phyloP scores from a whole-genome alignment of 116 monocot genomes.

The Dioscorea cayenensis region DNA sequence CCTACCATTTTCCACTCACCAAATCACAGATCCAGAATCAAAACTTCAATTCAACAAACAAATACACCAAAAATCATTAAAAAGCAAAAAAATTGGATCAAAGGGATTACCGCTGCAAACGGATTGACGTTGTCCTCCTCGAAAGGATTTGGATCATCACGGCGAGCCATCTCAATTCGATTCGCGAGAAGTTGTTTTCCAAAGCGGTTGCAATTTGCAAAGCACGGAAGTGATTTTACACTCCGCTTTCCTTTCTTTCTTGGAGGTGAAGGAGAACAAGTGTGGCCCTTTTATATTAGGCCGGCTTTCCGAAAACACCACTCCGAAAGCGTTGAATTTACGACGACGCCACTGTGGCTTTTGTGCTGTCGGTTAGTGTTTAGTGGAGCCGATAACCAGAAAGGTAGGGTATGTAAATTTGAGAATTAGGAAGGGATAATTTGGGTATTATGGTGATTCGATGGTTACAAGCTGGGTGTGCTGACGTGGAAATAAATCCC shows the following conservation, averaged over 20 bases:
- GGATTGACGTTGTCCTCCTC: slow-evolving; percentile 67
- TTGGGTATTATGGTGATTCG: too few species aligned
- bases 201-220: background rate
- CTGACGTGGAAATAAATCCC: too few species aligned
- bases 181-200: background rate
- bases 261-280: background rate
- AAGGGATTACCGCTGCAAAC: slow-evolving; percentile 14
- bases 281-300: background rate
- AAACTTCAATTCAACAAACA: background rate
- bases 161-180: slow-evolving; percentile 16
- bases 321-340: background rate
- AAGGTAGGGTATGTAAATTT: too few species aligned
- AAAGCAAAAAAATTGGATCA: background rate
- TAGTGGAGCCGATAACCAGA: too few species aligned
- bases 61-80: background rate
- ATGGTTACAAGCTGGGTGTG: too few species aligned
- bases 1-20: background rate
- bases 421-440: too few species aligned
- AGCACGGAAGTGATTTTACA: too few species aligned
- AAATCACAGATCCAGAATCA: background rate
- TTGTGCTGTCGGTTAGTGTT: background rate
- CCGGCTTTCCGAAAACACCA: background rate
- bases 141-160: slow-evolving; percentile 54
- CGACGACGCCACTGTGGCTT: background rate
- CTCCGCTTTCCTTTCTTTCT: background rate